Conservation (phyloP, 768 basidiomycete species). For the Tulasnella sp. region DNA sequence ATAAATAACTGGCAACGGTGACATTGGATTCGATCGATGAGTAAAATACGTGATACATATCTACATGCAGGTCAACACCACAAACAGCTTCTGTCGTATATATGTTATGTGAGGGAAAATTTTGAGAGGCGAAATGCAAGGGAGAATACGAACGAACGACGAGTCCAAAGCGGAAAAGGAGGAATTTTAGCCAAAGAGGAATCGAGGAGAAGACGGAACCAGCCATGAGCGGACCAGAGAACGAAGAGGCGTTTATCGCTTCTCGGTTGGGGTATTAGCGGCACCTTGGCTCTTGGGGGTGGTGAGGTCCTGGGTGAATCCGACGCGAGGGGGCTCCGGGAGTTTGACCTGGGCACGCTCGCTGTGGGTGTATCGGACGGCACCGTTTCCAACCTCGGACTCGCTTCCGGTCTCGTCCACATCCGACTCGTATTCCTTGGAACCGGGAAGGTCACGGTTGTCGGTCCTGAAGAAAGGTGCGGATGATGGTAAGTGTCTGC, state of each 20-base stretch:
- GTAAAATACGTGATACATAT: background rate
- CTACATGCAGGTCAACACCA: background rate
- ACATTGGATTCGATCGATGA: background rate
- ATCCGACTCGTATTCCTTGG: slow-evolving; percentile 1
- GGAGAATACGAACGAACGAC: background rate
- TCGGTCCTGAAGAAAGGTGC: background rate
- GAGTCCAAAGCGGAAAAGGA: background rate
- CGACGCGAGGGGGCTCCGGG: background rate
- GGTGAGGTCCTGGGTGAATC: background rate
- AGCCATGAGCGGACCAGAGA: background rate
- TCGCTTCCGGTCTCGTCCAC: background rate
- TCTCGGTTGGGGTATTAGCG: background rate
- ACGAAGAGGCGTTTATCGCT: background rate
- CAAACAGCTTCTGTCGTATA: background rate
- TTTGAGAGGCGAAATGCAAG: background rate
- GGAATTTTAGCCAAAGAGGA: background rate
- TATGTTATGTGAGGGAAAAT: background rate
- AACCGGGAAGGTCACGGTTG: background rate
- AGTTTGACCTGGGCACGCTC: slow-evolving; percentile 2
- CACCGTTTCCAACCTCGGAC: background rate
- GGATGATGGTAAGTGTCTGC: background rate
- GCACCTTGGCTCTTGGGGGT: background rate
- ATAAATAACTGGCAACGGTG: background rate
- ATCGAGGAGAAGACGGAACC: background rate
- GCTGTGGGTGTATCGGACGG: slow-evolving; percentile 2